Evolutionary conservation across 805 yeast genomes (phyloP).

Genomic region (Saccharomycopsis fibuligera): DNA sequence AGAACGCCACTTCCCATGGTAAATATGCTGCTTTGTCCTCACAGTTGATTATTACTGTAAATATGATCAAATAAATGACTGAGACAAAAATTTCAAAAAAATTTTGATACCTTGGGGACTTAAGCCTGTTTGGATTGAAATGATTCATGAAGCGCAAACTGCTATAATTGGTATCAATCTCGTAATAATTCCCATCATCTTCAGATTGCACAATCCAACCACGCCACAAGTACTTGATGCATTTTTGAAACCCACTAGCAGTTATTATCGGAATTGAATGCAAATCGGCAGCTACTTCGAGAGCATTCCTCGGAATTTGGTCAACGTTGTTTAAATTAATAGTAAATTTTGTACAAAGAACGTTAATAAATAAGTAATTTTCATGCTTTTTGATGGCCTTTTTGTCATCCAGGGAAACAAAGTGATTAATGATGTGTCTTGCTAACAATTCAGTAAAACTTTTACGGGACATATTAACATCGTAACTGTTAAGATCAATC

Average conservation of each 20-base stretch:
- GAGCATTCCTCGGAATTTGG: conserved; percentile 57
- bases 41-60: conserved; percentile 42
- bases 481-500: conserved; percentile 60
- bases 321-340: conserved; percentile 58
- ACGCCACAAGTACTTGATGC: conserved; percentile 85
- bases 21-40: conserved; percentile 24
- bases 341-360: conserved; percentile 70
- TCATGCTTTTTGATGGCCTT: conserved; percentile 29
- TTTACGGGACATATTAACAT: conserved; percentile 52
- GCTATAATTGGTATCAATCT: conserved; percentile 58
- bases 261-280: conserved; percentile 73
- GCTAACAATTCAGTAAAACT: conserved; percentile 68
- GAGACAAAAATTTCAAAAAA: conserved; percentile 63
- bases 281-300: conserved; percentile 82
- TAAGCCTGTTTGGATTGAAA: conserved; percentile 75
- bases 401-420: conserved; percentile 26
- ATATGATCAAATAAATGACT: conserved; percentile 52
- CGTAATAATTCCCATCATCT: conserved; percentile 59
- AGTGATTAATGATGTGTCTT: conserved; percentile 56
- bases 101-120: conserved; percentile 80
- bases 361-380: conserved; percentile 60
- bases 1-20: conserved; percentile 52
- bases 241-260: conserved; percentile 76
- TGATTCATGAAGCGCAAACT: conserved; percentile 54
- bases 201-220: conserved; percentile 85